These are phyloP conservation scores for Ophiocordyceps polyrhachis-furcata DNA, from an alignment of 2,329 filamentous ascomycete species.

Conservation along the genomic window DNA sequence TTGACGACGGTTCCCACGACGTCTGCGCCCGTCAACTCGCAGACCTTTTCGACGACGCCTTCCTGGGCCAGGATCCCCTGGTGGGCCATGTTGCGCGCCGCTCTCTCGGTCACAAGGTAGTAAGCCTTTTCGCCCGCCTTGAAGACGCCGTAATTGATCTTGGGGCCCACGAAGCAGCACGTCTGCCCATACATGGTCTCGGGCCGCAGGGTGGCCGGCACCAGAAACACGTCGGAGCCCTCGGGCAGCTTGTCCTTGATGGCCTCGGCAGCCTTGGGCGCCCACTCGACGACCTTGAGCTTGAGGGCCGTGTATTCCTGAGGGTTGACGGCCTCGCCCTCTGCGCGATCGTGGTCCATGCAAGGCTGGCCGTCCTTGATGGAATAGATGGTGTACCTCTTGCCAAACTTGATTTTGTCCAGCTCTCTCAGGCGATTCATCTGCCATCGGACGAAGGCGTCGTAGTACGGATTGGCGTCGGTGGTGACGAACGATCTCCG, in stretches of 20 bases:
- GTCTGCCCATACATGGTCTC: constrained; percentile 99
- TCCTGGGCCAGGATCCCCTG: constrained; percentile 70
- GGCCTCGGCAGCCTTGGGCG: constrained; percentile 50
- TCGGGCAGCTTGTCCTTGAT: constrained; percentile 64
- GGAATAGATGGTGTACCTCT: constrained; percentile 76
- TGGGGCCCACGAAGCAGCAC: constrained; percentile 86
- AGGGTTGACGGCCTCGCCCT: constrained; percentile 37
- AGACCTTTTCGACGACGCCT: constrained; percentile 55
- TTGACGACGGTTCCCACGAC: constrained; percentile 78
- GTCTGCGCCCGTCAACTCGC: constrained; percentile 57
- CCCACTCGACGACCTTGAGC: constrained; percentile 79
- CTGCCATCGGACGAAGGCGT: constrained; percentile 90
- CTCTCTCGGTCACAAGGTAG: constrained; percentile 68
- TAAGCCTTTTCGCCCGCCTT: constrained; percentile 62
- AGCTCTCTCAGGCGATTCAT: constrained; percentile 83
- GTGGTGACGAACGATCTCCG: constrained; percentile 84
- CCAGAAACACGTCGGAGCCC: constrained; percentile 66
- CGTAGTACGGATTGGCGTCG: constrained; percentile 91
- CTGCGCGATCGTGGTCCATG: constrained; percentile 28
- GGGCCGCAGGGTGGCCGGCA: constrained; percentile 79
- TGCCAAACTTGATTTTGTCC: constrained; percentile 84
- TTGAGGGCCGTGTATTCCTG: constrained; percentile 92
- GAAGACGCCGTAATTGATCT: constrained; percentile 78
- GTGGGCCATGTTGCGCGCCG: constrained; percentile 90
- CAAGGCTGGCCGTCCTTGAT: constrained; percentile 27